Evolutionary conservation across 768 basidiomycete species (phyloP).

Genomic region (Trametopsis cervina): DNA sequence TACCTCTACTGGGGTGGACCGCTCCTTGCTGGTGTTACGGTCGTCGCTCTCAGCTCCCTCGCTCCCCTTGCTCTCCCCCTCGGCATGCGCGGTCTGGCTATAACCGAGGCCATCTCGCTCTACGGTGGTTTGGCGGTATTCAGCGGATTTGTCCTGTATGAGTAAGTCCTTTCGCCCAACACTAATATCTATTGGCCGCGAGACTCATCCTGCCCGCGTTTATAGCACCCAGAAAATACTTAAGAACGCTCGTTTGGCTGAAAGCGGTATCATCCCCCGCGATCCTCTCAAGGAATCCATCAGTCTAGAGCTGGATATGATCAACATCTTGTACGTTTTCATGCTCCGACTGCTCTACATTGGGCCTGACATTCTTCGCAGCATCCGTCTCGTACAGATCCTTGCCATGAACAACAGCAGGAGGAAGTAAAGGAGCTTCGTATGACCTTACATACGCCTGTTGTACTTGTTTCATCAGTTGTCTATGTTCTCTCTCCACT

Average conservation of each 20-base stretch:
- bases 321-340: constrained; percentile 74
- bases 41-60: constrained; percentile 79
- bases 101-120: constrained; percentile 71
- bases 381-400: constrained; percentile 77
- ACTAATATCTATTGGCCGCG: background rate
- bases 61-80: constrained; percentile 88
- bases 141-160: constrained; percentile 79
- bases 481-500: too few relatives aligned
- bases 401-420: constrained; percentile 60
- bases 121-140: constrained; percentile 91
- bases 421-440: constrained; percentile 44
- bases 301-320: constrained; percentile 76
- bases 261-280: constrained; percentile 54
- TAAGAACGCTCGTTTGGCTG: constrained; percentile 66
- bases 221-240: constrained; percentile 80
- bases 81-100: constrained; percentile 67
- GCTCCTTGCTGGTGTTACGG: constrained; percentile 81
- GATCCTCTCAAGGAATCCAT: constrained; percentile 80
- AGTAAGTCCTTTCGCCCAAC: constrained; percentile 40
- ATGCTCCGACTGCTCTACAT: background rate
- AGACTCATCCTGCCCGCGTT: constrained; percentile 3
- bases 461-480: too few relatives aligned
- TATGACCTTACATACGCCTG: too few relatives aligned
- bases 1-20: constrained; percentile 85
- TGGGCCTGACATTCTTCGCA: constrained; percentile 20